A percentile compares a stretch with the other conserved stretches of the same genome.
Evolutionary conservation across 164 flowering plant species (phyloP).

Genomic region (Hamamelis virginiana): DNA sequence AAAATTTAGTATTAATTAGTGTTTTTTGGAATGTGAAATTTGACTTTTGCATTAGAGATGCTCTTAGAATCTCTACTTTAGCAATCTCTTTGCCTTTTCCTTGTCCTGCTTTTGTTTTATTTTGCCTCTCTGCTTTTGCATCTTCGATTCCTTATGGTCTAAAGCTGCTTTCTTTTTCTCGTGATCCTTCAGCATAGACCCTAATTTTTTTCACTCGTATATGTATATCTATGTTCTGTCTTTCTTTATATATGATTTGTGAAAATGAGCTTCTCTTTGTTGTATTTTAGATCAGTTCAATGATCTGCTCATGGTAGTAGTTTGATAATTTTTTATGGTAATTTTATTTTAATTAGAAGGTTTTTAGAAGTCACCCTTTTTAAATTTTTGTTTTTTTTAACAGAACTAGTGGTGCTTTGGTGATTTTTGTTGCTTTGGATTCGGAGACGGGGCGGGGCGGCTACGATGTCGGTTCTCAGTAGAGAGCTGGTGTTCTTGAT

Average conservation of each 20-base stretch:
- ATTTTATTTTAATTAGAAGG: not conserved
- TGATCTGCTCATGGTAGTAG: conserved; percentile 20
- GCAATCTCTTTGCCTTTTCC: conserved; percentile 8
- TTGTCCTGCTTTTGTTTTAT: conserved; percentile 5
- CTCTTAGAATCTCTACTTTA: not conserved
- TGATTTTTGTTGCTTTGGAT: conserved; percentile 13
- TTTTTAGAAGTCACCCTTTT: conserved; percentile 4
- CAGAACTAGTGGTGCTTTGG: conserved; percentile 35
- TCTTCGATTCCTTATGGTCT: conserved; percentile 25
- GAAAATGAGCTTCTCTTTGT: not conserved
- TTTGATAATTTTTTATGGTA: conserved; percentile 4
- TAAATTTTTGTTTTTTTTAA: conserved; percentile 8
- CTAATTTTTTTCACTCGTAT: conserved; percentile 5
- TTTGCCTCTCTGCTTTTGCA: conserved; percentile 18
- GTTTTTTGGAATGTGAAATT: too few relatives aligned
- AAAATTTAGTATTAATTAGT: too few relatives aligned
- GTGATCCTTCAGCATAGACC: conserved; percentile 23
- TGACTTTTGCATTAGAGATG: too few relatives aligned
- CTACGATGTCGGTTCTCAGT: conserved; percentile 32
- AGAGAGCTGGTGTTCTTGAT: conserved; percentile 35
- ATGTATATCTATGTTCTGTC: not conserved
- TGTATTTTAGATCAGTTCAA: conserved; percentile 2
- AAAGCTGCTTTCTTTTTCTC: conserved; percentile 35
- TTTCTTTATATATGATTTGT: not conserved
- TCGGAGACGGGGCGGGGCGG: conserved; percentile 10